These are phyloP conservation scores for Porcisia deanei DNA, from an alignment of 208 protist genomes.

Conservation along the genomic window DNA sequence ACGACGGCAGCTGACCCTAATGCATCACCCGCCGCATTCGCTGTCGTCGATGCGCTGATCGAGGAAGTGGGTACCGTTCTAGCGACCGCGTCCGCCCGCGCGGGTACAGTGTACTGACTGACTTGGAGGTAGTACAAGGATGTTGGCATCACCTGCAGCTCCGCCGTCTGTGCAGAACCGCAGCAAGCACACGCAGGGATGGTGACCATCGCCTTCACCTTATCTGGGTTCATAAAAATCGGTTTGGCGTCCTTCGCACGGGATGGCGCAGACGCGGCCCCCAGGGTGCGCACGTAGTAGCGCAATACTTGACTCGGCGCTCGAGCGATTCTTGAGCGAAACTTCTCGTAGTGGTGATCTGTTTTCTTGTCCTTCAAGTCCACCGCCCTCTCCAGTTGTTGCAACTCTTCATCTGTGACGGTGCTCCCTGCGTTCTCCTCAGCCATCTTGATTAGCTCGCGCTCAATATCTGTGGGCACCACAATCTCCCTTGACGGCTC, in stretches of 20 bases:
- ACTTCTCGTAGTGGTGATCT: constrained; percentile 83
- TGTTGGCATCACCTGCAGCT: constrained; percentile 87
- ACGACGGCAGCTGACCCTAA: background rate
- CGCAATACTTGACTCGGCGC: constrained; percentile 76
- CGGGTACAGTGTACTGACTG: constrained; percentile 38
- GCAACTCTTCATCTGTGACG: constrained; percentile 54
- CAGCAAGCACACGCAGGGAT: constrained; percentile 63
- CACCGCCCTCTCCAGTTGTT: constrained; percentile 62
- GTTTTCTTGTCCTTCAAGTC: constrained; percentile 73
- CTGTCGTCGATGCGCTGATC: constrained; percentile 1
- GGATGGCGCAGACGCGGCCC: background rate
- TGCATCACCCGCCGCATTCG: background rate
- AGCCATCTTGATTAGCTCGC: constrained; percentile 59
- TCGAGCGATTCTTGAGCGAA: constrained; percentile 58
- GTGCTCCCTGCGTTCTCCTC: constrained; percentile 47
- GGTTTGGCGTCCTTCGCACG: constrained; percentile 33
- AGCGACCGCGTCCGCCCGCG: constrained; percentile 1
- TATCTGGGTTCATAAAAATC: constrained; percentile 78
- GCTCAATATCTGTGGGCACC: constrained; percentile 63
- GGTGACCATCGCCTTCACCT: constrained; percentile 43
- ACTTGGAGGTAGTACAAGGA: constrained; percentile 73
- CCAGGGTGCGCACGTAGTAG: constrained; percentile 54
- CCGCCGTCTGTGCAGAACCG: constrained; percentile 62
- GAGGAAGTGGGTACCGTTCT: background rate
- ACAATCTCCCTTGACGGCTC: constrained; percentile 63